phyloP scores from a whole-genome alignment of 345 rosid species.

The Populus nigra region DNA sequence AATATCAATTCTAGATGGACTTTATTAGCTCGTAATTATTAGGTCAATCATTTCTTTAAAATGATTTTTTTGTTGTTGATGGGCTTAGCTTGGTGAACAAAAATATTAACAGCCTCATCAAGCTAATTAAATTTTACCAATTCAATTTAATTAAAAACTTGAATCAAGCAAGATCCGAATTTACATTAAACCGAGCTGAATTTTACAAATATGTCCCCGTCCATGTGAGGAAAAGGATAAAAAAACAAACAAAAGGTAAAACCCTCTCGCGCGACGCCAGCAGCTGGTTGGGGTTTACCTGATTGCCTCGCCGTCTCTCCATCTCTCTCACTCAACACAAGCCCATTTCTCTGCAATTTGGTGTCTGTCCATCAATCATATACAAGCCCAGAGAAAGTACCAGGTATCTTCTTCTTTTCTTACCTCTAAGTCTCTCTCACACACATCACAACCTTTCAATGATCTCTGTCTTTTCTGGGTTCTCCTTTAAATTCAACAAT shows the following conservation, averaged over 20 bases:
- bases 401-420: background rate
- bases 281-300: background rate
- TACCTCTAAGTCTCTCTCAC: background rate
- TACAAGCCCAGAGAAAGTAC: background rate
- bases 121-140: no score
- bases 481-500: background rate
- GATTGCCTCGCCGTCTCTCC: background rate
- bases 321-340: background rate
- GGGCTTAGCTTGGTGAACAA: no score
- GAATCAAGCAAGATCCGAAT: no score
- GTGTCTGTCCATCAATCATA: background rate
- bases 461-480: background rate
- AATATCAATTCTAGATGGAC: no score
- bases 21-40: no score
- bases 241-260: background rate
- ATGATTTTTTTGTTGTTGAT: no score
- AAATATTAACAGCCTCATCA: no score
- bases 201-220: no score
- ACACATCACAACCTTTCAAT: background rate
- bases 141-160: no score
- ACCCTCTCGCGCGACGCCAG: background rate
- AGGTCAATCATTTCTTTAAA: no score
- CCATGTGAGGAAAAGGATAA: no score
- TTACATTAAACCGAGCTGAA: no score
- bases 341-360: background rate